These are phyloP conservation scores for Ascobolus immersus DNA, from an alignment of 495 filamentous ascomycete species.

Conservation along the genomic window DNA sequence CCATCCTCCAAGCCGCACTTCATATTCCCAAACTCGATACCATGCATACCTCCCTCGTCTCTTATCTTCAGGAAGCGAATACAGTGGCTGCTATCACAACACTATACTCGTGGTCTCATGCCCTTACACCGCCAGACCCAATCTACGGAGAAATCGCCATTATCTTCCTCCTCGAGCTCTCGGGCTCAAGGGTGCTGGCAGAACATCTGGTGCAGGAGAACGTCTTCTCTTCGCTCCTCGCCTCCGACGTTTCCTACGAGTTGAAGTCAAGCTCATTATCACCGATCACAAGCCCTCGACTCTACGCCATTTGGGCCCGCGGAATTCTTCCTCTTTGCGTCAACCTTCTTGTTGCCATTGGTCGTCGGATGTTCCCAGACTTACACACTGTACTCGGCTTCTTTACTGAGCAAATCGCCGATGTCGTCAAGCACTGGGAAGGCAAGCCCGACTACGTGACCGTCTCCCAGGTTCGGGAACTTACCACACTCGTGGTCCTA, in stretches of 20 bases:
- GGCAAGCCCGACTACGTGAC: background rate
- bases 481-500: background rate
- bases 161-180: conserved; percentile 68
- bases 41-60: conserved; percentile 32
- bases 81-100: conserved; percentile 58
- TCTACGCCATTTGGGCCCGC: conserved; percentile 66
- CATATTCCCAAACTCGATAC: conserved; percentile 39
- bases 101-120: conserved; percentile 85
- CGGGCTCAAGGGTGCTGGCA: conserved; percentile 51
- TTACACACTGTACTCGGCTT: conserved; percentile 45
- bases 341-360: conserved; percentile 63
- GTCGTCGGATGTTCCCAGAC: conserved; percentile 52
- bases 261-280: no score
- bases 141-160: conserved; percentile 77
- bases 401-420: conserved; percentile 8
- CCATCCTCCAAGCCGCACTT: conserved; percentile 58
- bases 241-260: background rate
- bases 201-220: conserved; percentile 71
- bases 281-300: conserved; percentile 27
- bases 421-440: background rate
- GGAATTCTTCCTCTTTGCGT: conserved; percentile 74
- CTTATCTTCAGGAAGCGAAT: conserved; percentile 34
- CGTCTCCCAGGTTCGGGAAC: background rate
- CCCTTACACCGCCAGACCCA: conserved; percentile 46
- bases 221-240: conserved; percentile 34